These are phyloP conservation scores for Zostera marina DNA, from an alignment of 116 monocot species.

Conservation along the genomic window DNA sequence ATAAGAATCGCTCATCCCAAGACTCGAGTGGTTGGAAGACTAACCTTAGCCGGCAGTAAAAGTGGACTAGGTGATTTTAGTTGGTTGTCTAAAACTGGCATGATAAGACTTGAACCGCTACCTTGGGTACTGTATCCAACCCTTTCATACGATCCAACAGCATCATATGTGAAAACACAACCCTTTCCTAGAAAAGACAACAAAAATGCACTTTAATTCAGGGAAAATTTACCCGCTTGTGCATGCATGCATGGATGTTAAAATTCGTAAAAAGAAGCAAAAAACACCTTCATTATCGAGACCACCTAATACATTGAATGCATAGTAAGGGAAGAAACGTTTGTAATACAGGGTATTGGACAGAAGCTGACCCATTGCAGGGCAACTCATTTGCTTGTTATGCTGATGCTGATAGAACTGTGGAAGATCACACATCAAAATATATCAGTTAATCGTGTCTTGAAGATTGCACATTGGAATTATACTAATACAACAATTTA, in stretches of 20 bases:
- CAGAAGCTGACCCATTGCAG: conserved; percentile 84
- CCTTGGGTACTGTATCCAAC: conserved; percentile 89
- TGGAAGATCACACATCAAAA: not conserved
- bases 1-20: not conserved
- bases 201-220: not conserved
- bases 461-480: no score
- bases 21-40: not conserved
- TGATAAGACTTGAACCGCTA: conserved; percentile 63
- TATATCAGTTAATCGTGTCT: not conserved
- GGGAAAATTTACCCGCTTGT: not conserved
- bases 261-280: not conserved
- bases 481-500: no score
- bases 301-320: conserved; percentile 89
- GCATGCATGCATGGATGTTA: not conserved
- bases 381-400: conserved; percentile 97
- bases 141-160: conserved; percentile 94
- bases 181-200: conserved; percentile 58
- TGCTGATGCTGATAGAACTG: conserved; percentile 97
- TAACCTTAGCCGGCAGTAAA: conserved; percentile 69
- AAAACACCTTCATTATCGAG: conserved; percentile 80
- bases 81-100: conserved; percentile 91
- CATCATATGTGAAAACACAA: conserved; percentile 92
- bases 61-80: conserved; percentile 92
- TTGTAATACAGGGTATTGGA: conserved; percentile 98
- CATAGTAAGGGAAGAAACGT: conserved; percentile 94